phyloP scores from a whole-genome alignment of 2,329 filamentous ascomycete genomes.

The Botryotinia narcissicola region DNA sequence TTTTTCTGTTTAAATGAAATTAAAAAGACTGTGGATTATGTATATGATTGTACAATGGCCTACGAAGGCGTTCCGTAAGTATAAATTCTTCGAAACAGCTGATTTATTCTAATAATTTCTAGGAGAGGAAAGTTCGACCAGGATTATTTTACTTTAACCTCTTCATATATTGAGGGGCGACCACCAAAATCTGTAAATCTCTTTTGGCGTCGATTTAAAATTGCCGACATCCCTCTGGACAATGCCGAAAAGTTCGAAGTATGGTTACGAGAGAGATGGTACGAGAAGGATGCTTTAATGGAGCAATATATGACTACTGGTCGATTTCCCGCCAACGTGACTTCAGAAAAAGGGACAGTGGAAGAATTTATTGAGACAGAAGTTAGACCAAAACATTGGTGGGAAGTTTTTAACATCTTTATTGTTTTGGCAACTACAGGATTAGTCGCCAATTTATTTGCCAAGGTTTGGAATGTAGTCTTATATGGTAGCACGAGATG shows the following conservation, averaged over 20 bases:
- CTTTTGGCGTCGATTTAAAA: constrained; percentile 84
- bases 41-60: constrained; percentile 92
- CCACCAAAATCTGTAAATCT: constrained; percentile 95
- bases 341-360: constrained; percentile 24
- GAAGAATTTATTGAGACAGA: constrained; percentile 37
- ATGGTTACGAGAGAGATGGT: constrained; percentile 86
- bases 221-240: constrained; percentile 78
- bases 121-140: constrained; percentile 78
- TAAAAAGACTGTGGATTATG: constrained; percentile 70
- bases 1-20: constrained; percentile 78
- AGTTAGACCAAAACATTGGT: constrained; percentile 36
- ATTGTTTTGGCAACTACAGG: constrained; percentile 34
- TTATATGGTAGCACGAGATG: background rate
- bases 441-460: constrained; percentile 33
- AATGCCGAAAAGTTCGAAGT: constrained; percentile 71
- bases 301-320: constrained; percentile 78
- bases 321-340: constrained; percentile 60
- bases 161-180: constrained; percentile 84
- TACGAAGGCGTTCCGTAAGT: constrained; percentile 90
- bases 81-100: constrained; percentile 2
- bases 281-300: constrained; percentile 85
- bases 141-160: constrained; percentile 80
- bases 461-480: constrained; percentile 28
- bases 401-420: constrained; percentile 38
- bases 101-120: constrained; percentile 16